Conservation (phyloP, 192 early-diverging fungal genomes). For the Linnemannia exigua region DNA sequence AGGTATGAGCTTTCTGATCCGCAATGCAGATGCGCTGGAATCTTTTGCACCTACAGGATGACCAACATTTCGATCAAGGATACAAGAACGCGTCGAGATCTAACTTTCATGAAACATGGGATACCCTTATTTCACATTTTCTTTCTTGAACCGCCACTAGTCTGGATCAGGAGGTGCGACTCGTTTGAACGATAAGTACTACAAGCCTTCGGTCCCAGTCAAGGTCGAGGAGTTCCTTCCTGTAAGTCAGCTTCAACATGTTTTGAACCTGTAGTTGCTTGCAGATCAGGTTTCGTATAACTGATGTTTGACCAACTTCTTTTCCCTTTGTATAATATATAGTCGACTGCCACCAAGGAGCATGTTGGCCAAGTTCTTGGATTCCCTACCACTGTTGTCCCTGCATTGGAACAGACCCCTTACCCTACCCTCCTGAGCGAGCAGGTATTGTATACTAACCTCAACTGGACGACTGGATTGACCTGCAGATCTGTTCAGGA, state of each 20-base stretch:
- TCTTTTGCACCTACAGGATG: neutral
- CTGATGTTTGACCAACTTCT: neutral
- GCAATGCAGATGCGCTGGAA: neutral
- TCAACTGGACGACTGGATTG: neutral
- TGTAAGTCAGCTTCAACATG: slow-evolving; percentile 23
- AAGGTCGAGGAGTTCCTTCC: slow-evolving; percentile 55
- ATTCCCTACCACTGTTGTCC: slow-evolving; percentile 27
- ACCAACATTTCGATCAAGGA: neutral
- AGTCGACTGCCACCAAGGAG: slow-evolving; percentile 54
- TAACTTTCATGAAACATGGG: neutral
- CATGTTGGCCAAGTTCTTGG: slow-evolving; percentile 46
- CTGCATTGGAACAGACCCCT: slow-evolving; percentile 42
- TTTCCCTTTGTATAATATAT: neutral
- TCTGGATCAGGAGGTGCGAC: slow-evolving; percentile 42
- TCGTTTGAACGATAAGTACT: slow-evolving; percentile 55
- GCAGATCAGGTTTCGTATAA: neutral
- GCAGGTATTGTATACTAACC: slow-evolving; percentile 27
- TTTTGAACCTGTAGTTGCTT: neutral
- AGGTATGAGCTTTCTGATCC: slow-evolving; percentile 21
- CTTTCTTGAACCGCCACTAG: slow-evolving; percentile 14
- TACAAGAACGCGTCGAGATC: neutral
- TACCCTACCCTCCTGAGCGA: slow-evolving; percentile 49
- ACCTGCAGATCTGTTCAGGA: neutral
- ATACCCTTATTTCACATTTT: neutral
- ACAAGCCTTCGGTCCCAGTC: slow-evolving; percentile 42